phyloP scores from a whole-genome alignment of 164 flowering plant genomes.

The Kingdonia uniflora region DNA sequence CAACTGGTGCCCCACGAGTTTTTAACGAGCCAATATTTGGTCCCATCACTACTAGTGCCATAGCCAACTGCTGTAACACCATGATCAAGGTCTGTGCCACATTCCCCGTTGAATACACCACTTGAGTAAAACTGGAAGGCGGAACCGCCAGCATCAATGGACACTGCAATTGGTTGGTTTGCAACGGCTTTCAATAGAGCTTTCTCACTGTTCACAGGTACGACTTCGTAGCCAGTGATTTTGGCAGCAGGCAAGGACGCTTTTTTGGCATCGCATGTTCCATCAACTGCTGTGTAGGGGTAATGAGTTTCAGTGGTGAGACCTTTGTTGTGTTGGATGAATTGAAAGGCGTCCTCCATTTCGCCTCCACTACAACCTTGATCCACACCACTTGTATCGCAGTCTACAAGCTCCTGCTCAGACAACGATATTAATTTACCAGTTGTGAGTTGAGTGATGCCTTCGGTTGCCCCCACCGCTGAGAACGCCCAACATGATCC shows the following conservation, averaged over 20 bases:
- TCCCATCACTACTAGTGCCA: slow-evolving; percentile 16
- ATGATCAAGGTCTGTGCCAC: slow-evolving; percentile 18
- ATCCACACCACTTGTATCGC: slow-evolving; percentile 11
- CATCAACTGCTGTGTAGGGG: slow-evolving; percentile 18
- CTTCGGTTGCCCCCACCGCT: slow-evolving; percentile 24
- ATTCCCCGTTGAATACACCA: slow-evolving; percentile 19
- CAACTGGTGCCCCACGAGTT: slow-evolving; percentile 20
- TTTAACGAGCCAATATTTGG: slow-evolving; percentile 25
- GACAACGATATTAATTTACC: slow-evolving; percentile 23
- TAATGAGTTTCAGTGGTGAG: slow-evolving; percentile 12
- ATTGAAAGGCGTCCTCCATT: slow-evolving; percentile 22
- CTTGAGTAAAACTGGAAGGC: slow-evolving; percentile 20
- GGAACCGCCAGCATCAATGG: slow-evolving; percentile 13
- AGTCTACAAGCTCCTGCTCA: slow-evolving; percentile 25
- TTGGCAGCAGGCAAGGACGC: slow-evolving; percentile 9
- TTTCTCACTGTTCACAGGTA: slow-evolving; percentile 16
- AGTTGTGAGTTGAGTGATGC: slow-evolving; percentile 14
- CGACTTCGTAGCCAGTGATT: slow-evolving; percentile 14
- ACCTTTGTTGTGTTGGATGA: slow-evolving; percentile 13
- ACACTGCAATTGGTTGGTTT: slow-evolving; percentile 19
- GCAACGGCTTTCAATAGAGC: slow-evolving; percentile 22
- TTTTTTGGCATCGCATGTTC: slow-evolving; percentile 15
- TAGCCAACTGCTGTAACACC: slow-evolving; percentile 25
- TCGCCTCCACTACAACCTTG: slow-evolving; percentile 19
- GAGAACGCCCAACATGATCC: slow-evolving; percentile 38